A percentile compares a stretch with the other conserved stretches of the same genome.
phyloP scores from a whole-genome alignment of 2,329 filamentous ascomycete species.

The Claviceps paspali region DNA sequence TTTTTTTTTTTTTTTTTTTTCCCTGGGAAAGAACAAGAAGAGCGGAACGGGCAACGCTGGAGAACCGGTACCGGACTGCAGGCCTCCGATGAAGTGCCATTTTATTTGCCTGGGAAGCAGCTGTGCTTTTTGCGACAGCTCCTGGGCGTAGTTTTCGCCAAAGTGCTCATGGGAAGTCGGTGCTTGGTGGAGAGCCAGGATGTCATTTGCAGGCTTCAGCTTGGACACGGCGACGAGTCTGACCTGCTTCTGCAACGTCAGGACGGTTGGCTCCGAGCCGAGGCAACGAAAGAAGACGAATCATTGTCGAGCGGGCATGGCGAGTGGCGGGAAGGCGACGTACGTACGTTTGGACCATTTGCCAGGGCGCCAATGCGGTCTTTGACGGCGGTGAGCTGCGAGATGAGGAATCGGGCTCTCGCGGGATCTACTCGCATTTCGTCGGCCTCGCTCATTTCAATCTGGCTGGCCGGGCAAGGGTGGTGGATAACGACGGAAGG shows the following conservation, averaged over 20 bases:
- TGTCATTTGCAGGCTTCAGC: slow-evolving; percentile 82
- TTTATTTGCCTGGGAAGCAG: slow-evolving; percentile 61
- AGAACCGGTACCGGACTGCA: slow-evolving; percentile 52
- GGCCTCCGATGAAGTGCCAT: slow-evolving; percentile 94
- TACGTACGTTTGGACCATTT: slow-evolving; percentile 36
- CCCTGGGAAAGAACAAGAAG: neutral
- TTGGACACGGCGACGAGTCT: slow-evolving; percentile 93
- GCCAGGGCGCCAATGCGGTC: slow-evolving; percentile 40
- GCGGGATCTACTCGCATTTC: slow-evolving; percentile 48
- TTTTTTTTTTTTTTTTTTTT: too few relatives aligned
- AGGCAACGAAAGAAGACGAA: too few relatives aligned
- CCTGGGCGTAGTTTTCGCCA: slow-evolving; percentile 92
- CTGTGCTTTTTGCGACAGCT: slow-evolving; percentile 72
- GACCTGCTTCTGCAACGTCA: slow-evolving; percentile 33
- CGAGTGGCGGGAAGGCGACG: too few relatives aligned
- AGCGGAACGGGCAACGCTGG: neutral
- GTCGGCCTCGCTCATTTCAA: slow-evolving; percentile 28
- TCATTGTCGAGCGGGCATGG: too few relatives aligned
- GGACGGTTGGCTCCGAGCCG: neutral
- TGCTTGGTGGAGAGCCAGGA: slow-evolving; percentile 62
- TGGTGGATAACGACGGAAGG: too few relatives aligned
- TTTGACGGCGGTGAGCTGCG: slow-evolving; percentile 46
- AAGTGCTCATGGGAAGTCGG: slow-evolving; percentile 57
- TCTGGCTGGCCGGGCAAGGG: too few relatives aligned
- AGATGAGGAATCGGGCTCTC: slow-evolving; percentile 45